A percentile compares a stretch with the other conserved stretches of the same genome.
These are phyloP conservation scores for Debaryomycetaceae sp. DNA, from an alignment of 1,139 yeast genomes.

Conservation along the genomic window DNA sequence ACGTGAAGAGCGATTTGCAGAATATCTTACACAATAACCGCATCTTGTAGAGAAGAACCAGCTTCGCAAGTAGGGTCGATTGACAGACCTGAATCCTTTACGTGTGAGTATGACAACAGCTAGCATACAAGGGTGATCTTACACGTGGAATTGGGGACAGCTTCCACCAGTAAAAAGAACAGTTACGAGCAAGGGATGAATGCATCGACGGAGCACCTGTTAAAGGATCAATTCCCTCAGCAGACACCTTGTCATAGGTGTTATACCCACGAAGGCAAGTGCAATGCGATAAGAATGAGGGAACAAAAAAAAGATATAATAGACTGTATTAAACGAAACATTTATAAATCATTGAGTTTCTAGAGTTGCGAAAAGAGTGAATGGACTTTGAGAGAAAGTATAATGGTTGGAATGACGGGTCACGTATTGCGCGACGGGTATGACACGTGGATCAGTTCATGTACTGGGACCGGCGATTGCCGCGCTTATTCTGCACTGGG, in stretches of 20 bases:
- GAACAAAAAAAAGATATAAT: not conserved
- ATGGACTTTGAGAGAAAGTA: not conserved
- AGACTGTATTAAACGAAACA: not conserved
- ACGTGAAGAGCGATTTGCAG: too few relatives aligned
- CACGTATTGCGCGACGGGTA: conserved; percentile 8
- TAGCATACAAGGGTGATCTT: not conserved
- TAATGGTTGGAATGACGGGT: not conserved
- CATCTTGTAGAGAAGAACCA: too few relatives aligned
- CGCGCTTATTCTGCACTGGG: too few relatives aligned
- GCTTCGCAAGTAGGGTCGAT: too few relatives aligned
- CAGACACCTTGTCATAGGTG: not conserved
- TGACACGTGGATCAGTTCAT: conserved; percentile 9
- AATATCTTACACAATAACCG: too few relatives aligned
- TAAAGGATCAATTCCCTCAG: not conserved
- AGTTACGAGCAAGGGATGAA: not conserved
- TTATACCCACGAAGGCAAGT: not conserved
- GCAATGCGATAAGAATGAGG: not conserved
- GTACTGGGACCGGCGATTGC: conserved; percentile 6
- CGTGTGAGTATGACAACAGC: too few relatives aligned
- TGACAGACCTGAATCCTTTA: too few relatives aligned
- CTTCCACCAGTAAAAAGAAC: not conserved
- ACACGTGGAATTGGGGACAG: not conserved
- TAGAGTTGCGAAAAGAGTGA: not conserved
- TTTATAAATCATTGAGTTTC: too few relatives aligned
- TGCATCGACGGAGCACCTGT: not conserved